Base-by-base conservation (phyloP, 2,329 filamentous ascomycete genomes). In the Verticillium albo-atrum region DNA sequence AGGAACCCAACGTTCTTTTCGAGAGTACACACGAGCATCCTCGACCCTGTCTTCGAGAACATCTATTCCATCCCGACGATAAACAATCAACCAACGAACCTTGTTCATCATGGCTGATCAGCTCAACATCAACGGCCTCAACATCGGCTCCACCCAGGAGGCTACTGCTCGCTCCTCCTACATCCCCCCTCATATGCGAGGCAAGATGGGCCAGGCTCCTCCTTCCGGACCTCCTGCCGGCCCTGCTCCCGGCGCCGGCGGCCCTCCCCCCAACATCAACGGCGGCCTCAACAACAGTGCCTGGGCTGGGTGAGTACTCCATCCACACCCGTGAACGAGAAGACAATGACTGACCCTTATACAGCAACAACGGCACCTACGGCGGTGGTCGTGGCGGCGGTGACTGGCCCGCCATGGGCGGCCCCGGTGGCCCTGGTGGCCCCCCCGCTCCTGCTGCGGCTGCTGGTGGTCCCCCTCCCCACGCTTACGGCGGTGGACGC, bases 121-220 rank as follows among this genome's bases (percentile, higher is more conserved):
- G 81, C 84, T 95, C 70, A 91, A 92, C 81, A 92, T 94, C 85
- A 84, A 82, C 73, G 86, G 87, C 73, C 81, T 94, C 70, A 88
- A 79, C 76, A 80, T 94, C 65, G 86, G 77, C 60, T 71, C 77
- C 73, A 71, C 75, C 69, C 68, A 73, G 65, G 77, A 80, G 68
- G 42, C 42, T 20, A 73, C 74, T 60, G 74, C 70, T 65, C 63
- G 67, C 65, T 88, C 89, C 70, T 90, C 90, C 60, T 95, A 95
- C 82, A 92, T 95, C 67, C 91, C 91, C 66, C 91, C 91, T 75
- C 91, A 95, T 77, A 87, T 93, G 82, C 88, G 91, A 72, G 79
- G 78, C 68, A 84, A 84, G 74, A 75, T 79, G 68, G 75, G 73
- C 60, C 70, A 61, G 60, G 67, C 64, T 55, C 59, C 56, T 63